Percentiles rank a stretch among this genome's conserved stretches.
Evolutionary conservation across 169 alveolate genomes (phyloP).

Genomic region (Perkinsus olseni): DNA sequence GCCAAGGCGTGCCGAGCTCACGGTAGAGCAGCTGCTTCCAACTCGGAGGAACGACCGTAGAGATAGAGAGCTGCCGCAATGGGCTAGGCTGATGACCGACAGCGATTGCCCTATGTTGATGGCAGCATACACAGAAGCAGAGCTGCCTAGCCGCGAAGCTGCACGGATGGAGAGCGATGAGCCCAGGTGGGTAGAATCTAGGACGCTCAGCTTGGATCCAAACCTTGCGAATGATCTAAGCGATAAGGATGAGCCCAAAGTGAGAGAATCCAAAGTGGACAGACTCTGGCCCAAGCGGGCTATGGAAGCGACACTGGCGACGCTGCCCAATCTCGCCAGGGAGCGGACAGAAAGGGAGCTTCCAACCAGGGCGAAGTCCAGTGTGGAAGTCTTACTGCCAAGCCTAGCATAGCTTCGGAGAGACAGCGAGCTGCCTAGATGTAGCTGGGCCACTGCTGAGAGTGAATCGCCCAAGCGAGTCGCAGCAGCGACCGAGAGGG

Average conservation of each 20-base stretch:
- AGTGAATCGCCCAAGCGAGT: not conserved
- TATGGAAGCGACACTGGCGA: not conserved
- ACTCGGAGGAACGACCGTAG: not conserved
- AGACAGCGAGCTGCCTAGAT: not conserved
- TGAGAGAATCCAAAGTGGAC: not conserved
- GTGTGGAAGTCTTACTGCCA: not conserved
- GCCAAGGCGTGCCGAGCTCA: not conserved
- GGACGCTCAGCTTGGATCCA: not conserved
- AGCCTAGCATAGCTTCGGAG: not conserved
- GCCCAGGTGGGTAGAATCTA: not conserved
- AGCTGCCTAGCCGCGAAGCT: not conserved
- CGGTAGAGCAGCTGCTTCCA: not conserved
- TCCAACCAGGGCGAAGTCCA: not conserved
- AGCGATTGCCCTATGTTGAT: not conserved
- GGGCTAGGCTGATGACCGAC: not conserved
- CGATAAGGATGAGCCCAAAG: not conserved
- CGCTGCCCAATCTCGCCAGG: not conserved
- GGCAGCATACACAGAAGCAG: not conserved
- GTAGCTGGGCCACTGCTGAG: not conserved
- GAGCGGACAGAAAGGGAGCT: not conserved
- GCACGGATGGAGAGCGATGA: not conserved
- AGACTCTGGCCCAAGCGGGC: not conserved
- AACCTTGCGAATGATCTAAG: not conserved
- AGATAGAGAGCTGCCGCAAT: not conserved
- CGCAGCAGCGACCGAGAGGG: not conserved